Base-by-base conservation (phyloP, 768 basidiomycete species). In the Leccinellum rugosiceps region DNA sequence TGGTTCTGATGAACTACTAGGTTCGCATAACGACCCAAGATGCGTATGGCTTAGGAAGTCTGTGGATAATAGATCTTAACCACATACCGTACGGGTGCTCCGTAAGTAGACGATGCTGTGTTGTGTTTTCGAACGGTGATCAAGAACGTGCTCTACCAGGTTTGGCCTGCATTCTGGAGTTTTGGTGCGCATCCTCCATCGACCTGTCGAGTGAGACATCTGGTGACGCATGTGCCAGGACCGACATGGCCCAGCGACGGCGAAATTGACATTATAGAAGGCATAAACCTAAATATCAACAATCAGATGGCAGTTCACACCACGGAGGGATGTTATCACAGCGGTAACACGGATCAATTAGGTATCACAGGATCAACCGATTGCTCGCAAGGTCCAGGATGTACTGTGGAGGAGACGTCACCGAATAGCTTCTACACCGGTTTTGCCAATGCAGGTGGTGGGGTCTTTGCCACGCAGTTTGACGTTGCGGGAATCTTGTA, bases 401-500 rank as follows among this genome's bases (percentile, higher is more conserved):
- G 73, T 28, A 72, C 68, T 31, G 64, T 68, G 21, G 63, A 26
- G 9, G 73, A 73, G 59, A 66, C 61, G 2, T 70, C 68, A 19
- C 66, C 57, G 15, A 73, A 73, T 26, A 74, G 69, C 35, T 74
- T 57, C 53, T 45, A 43, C 3, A 32, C 50, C 6, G 57, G 61
- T 21, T 73, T 73, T 43, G 58, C 65, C 0, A 8, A 28, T 3
- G 64, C 63, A 30, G 83, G 84, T n/a, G 85, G 85, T 6, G 85
- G 85, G 5, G 83, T 86, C 1, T 92, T 77, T 70, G 87, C 87
- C 3, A 78, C 85, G 3, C 87, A 88, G 63, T 85, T 88, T 59
- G 88, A 88, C 50, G 74, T 77, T 6, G 68, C 78, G 1, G 86
- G 82, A 19, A 75, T 83, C 38, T 80, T 68, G 76, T 79, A 60